These are phyloP conservation scores for Nothopassalora personata DNA, from an alignment of 2,329 filamentous ascomycete species.

Conservation along the genomic window DNA sequence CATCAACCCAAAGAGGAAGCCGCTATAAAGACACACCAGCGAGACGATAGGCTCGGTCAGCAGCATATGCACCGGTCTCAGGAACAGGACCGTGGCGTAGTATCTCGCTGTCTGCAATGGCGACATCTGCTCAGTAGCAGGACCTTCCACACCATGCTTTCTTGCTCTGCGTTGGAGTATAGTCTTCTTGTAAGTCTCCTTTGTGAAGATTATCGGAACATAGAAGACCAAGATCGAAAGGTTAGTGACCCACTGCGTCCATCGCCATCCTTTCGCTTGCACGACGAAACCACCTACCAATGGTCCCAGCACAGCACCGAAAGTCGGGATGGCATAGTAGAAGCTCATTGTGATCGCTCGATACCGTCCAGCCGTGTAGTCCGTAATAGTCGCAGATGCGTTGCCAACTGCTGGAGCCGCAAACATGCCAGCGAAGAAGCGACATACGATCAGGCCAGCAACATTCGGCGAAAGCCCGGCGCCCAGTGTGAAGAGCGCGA, in stretches of 20 bases:
- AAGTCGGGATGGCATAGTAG: slow-evolving; percentile 28
- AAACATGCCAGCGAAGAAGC: slow-evolving; percentile 48
- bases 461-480: slow-evolving; percentile 27
- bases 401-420: slow-evolving; percentile 32
- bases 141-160: slow-evolving; percentile 21
- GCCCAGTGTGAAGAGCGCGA: slow-evolving; percentile 34
- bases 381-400: slow-evolving; percentile 30
- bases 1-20: slow-evolving; percentile 38
- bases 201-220: slow-evolving; percentile 25
- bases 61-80: slow-evolving; percentile 33
- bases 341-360: slow-evolving; percentile 26
- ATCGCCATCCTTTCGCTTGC: slow-evolving; percentile 30
- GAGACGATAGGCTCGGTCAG: slow-evolving; percentile 41
- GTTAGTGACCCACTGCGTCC: slow-evolving; percentile 33
- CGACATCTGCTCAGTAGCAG: slow-evolving; percentile 3
- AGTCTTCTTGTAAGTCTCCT: slow-evolving; percentile 33
- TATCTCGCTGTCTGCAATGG: slow-evolving; percentile 10
- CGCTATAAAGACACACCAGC: slow-evolving; percentile 38
- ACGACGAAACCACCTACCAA: slow-evolving; percentile 36
- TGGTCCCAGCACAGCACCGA: slow-evolving; percentile 34
- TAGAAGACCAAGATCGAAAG: slow-evolving; percentile 30
- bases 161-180: slow-evolving; percentile 30
- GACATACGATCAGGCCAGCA: slow-evolving; percentile 23
- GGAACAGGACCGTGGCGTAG: slow-evolving; percentile 22
- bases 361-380: slow-evolving; percentile 28